Base-by-base conservation (phyloP, 1,139 yeast species). In the Geotrichum cucujoidarum region DNA sequence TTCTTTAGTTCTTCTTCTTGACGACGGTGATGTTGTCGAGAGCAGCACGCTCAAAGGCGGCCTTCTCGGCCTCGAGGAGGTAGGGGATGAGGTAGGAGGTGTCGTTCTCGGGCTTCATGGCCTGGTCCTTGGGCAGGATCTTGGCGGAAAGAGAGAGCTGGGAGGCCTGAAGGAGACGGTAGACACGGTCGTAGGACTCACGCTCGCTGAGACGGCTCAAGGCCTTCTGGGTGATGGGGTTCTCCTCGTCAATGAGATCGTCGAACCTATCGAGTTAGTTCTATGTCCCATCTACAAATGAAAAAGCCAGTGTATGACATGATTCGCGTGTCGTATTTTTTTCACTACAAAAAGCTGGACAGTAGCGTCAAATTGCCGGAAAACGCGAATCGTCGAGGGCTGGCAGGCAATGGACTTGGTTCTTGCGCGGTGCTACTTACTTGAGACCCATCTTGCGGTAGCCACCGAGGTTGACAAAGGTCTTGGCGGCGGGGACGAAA, bases 41-140 rank as follows among this genome's bases (percentile, higher is more conserved):
- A 66, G 84, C 95, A 55, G 77, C 80, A 73, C 84, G 87, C 75
- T 90, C 98, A 59, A 78, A 76, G 46, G 83, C 84, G 70, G 88
- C 97, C 65, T 88, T 89, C 74, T 90, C 97, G 55, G 94, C 95
- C 74, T 90, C 97, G 66, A 90, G 78, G 56, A 90, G 75, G 75
- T 85, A 86, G 60, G 97, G 97, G 55, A 86, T 71, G 65, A 92
- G 77, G 72, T 87, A 89, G 60, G 88, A 83, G 53, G 74, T 75
- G 72, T 92, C 98, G 62, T 90, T 90, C 65, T 81, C 87, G 33
- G 90, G 80, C 66, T 81, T 80, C 56, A 86, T 73, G 60, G 84
- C 85, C 71, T 92, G 83, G 64, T 77, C 77, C 59, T 80, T 75
- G 60, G 97, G 95, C 63, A 92, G 77, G 55, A 92, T 72, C 64